Evolutionary conservation across 345 rosid genomes (phyloP).

Genomic region (Corymbia maculata): DNA sequence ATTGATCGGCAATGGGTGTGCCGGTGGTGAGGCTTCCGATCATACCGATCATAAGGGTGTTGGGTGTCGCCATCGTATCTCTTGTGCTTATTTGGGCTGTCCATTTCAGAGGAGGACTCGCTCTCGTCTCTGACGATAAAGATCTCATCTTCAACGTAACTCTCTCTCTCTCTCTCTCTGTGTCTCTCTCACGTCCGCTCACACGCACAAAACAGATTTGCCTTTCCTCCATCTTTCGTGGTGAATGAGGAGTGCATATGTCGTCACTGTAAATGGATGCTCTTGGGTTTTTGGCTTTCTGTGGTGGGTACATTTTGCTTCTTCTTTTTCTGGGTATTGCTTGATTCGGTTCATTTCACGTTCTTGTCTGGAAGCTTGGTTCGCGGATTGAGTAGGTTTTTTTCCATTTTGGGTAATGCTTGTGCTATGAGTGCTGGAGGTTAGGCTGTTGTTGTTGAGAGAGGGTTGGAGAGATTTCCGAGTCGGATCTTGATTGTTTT

Average conservation of each 20-base stretch:
- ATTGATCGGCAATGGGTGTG: slow-evolving; percentile 13
- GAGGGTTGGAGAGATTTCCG: not conserved
- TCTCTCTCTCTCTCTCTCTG: not conserved
- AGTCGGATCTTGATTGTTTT: not conserved
- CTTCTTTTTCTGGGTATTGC: not conserved
- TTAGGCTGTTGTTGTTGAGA: not conserved
- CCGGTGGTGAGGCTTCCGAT: slow-evolving; percentile 28
- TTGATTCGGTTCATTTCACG: not conserved
- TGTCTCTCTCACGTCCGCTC: not conserved
- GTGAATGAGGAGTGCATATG: not conserved
- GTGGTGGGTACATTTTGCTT: not conserved
- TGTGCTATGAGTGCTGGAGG: not conserved
- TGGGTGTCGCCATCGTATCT: slow-evolving; percentile 8
- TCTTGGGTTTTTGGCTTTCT: not conserved
- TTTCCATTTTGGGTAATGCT: not conserved
- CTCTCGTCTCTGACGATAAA: slow-evolving; percentile 28
- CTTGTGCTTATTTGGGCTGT: slow-evolving; percentile 17
- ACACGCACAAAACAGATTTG: not conserved
- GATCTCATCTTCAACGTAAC: slow-evolving; percentile 41
- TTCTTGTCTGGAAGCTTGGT: not conserved
- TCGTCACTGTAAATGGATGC: not conserved
- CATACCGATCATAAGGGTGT: slow-evolving; percentile 9
- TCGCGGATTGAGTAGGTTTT: not conserved
- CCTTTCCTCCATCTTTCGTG: not conserved
- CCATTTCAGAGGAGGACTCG: slow-evolving; percentile 33